Base-by-base conservation (phyloP, 306 rosid genomes). In the Neltuma alba region DNA sequence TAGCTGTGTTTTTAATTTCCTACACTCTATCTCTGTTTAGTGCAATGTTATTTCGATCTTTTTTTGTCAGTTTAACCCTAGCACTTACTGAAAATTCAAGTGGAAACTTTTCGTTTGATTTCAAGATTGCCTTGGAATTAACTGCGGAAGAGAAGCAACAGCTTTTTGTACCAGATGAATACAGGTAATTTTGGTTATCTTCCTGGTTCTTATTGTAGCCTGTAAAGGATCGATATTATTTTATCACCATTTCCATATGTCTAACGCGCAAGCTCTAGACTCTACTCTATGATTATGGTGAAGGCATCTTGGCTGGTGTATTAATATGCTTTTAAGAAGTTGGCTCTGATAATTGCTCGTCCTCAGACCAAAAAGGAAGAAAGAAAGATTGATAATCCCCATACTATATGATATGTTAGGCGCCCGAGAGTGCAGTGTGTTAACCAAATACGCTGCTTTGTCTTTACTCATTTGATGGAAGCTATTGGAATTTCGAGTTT, bases 91-190 rank as follows among this genome's bases (percentile, higher is more conserved):
- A 71, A 64, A 33, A 48, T 70, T 44, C 18, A 21, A 72, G 38
- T 77, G 64, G n/a, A 33, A 33, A 23, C 28, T 20, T 3, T 3
- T 75, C 25, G 9, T 60, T 74, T 70, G 14, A 30, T 83, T 25
- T 71, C 83, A 79, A 95, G 98, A 84, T 92, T 86, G 97, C 98
- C 1, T 75, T 95, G 89, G 97, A 95, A 40, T 82, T 92, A 70
- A 88, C 94, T 11, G 94, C 84, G 9, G 94, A 91, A 47, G 96
- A 95, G 45, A 92, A 91, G 84, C 70, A 83, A 55, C 87, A 86
- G 80, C 81, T 91, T 68, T 85, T 81, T 45, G 84, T 75, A n/a
- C 90, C 75, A 79, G 94, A 82, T 66, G 91, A 92, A 66, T 73
- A 67, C 81, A 74, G 98, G 98, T 93, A 90, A 40, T 62, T 10